Conservation (phyloP, 257 asterid species). For the Nyctanthes arbortristis region DNA sequence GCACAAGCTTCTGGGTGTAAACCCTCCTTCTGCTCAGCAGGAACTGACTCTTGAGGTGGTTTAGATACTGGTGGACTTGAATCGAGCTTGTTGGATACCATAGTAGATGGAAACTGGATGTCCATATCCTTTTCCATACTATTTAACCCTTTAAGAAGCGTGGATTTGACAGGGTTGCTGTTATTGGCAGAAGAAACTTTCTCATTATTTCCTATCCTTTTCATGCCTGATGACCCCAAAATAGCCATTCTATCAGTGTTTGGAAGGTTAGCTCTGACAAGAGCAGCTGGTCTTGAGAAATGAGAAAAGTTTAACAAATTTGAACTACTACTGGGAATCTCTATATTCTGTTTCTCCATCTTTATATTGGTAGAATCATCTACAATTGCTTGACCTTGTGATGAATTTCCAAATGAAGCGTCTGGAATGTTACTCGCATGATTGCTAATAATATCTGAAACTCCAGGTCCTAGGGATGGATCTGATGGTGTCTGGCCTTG, state of each 20-base stretch:
- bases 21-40: constrained; percentile 37
- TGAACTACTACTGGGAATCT: constrained; percentile 35
- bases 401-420: constrained; percentile 30
- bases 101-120: constrained; percentile 32
- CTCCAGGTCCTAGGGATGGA: constrained; percentile 49
- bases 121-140: constrained; percentile 32
- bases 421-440: constrained; percentile 30
- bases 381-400: constrained; percentile 37
- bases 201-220: constrained; percentile 33
- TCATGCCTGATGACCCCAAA: constrained; percentile 37
- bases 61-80: constrained; percentile 31
- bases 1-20: constrained; percentile 33
- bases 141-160: constrained; percentile 27
- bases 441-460: constrained; percentile 41
- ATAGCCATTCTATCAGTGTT: constrained; percentile 40
- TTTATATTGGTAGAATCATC: constrained; percentile 29
- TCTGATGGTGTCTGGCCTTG: constrained; percentile 44
- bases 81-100: constrained; percentile 16
- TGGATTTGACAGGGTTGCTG: constrained; percentile 33
- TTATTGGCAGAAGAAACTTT: constrained; percentile 30
- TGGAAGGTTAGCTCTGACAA: constrained; percentile 42
- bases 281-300: constrained; percentile 64
- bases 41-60: constrained; percentile 29
- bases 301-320: constrained; percentile 64
- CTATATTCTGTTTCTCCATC: constrained; percentile 34